Base-by-base conservation (phyloP, 1,284 basidiomycete genomes). In the Fomes fomentarius region DNA sequence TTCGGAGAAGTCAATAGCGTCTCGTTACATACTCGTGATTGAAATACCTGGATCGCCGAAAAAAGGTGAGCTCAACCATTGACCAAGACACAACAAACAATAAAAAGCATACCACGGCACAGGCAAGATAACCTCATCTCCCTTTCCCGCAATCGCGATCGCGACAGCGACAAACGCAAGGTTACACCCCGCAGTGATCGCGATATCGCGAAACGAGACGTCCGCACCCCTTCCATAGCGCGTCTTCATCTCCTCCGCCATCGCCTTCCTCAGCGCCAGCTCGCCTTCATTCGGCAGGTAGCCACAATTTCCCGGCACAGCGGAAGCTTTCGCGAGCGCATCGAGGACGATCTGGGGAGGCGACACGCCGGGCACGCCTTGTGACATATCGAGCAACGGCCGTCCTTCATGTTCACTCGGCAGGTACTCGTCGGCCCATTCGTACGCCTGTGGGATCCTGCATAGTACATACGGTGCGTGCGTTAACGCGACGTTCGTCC, bases 71-170 rank as follows among this genome's bases (percentile, higher is more conserved):
- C 1, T 21, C 14, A 2, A 24, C 17, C 9, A 15, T 31, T n/a
- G 4, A n/a, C 11, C 21, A 25, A 14, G 21, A 17, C 3, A 19
- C 31, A 58, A 42, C 6, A 63, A 59, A 55, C 52, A 44, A 56
- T 21, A 45, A 41, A 22, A 38, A 54, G 54, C 30, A 9, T 65
- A 88, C 87, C 89, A 91, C 10, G 93, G 93, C 0, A 87, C 76
- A 6, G 93, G 91, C 14, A 95, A 70, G 45, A 96, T 86, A 37
- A 94, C 76, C 59, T 90, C 88, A 56, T 92, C 88, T 0, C 88
- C 89, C 2, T 82, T 74, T 57, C 84, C 82, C 17, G 87, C 90
- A 5, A 96, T 68, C 14, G 80, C 78, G 77, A 86, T 83, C 8
- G 85, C 75, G 0, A 78, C 71, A 0, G 87, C 80, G 12, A 85